Conservation (phyloP, 352 stramenopile genomes). For the Pythium aristosporum region DNA sequence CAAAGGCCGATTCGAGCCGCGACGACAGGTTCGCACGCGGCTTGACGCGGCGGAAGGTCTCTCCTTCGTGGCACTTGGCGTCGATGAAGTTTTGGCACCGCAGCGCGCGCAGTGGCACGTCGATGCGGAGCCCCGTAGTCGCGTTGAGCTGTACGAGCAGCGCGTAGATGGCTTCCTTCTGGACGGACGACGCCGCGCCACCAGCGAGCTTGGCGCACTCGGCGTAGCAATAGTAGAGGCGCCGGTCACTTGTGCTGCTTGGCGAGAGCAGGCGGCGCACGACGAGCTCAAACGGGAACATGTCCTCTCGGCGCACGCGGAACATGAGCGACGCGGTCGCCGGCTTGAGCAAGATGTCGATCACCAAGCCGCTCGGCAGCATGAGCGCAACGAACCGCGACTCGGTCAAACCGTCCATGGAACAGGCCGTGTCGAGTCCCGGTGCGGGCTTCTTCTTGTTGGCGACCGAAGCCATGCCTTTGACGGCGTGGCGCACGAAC, state of each 20-base stretch:
- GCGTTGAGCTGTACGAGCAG: constrained; percentile 61
- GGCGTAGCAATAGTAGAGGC: constrained; percentile 55
- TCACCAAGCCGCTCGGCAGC: constrained; percentile 45
- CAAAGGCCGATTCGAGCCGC: constrained; percentile 26
- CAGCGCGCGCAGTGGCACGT: constrained; percentile 63
- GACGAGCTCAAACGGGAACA: constrained; percentile 30
- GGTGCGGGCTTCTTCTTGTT: constrained; percentile 11
- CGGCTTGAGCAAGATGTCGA: constrained; percentile 25
- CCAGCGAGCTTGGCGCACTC: constrained; percentile 66
- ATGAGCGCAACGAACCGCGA: constrained; percentile 69
- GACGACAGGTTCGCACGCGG: constrained; percentile 26
- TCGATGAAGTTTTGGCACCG: constrained; percentile 66
- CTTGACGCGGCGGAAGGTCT: constrained; percentile 22
- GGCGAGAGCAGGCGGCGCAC: constrained; percentile 57
- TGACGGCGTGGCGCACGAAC: constrained; percentile 44
- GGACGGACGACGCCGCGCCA: constrained; percentile 27
- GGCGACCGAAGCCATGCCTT: constrained; percentile 17
- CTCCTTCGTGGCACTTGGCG: constrained; percentile 14
- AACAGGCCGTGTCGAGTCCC: constrained; percentile 14
- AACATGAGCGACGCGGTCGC: constrained; percentile 25
- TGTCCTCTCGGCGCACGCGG: constrained; percentile 16
- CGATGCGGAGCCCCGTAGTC: constrained; percentile 37
- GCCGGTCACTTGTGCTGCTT: background rate
- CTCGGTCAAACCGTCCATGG: constrained; percentile 40
- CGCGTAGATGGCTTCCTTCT: constrained; percentile 51